Percentiles rank a stretch among this genome's conserved stretches.
Conservation (phyloP, 495 filamentous ascomycete species). For the Aspergillus nidulans region DNA sequence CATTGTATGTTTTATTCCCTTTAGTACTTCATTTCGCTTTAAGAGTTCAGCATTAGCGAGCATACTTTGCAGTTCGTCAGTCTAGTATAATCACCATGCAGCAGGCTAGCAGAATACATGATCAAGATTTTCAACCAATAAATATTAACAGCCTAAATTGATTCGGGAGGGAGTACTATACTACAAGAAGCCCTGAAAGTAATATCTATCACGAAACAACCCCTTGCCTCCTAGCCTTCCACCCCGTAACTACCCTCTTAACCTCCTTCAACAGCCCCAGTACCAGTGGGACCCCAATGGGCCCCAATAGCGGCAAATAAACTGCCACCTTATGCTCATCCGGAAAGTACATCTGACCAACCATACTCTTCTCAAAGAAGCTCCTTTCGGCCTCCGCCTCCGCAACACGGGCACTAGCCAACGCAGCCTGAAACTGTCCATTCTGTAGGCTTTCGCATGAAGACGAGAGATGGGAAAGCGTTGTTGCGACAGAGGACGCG, state of each 20-base stretch:
- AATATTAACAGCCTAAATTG: not conserved
- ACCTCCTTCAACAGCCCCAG: conserved; percentile 80
- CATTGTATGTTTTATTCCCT: not conserved
- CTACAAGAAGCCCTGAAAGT: not conserved
- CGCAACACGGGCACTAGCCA: conserved; percentile 77
- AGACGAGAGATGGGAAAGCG: conserved; percentile 66
- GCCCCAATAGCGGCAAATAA: conserved; percentile 86
- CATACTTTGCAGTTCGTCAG: too few relatives aligned
- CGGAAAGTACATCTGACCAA: conserved; percentile 94
- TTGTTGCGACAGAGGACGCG: conserved; percentile 76
- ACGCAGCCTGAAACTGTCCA: conserved; percentile 60
- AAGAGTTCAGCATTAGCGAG: not conserved
- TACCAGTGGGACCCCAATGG: conserved; percentile 83
- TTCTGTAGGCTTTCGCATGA: conserved; percentile 70
- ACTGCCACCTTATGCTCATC: conserved; percentile 99
- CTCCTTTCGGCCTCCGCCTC: conserved; percentile 87
- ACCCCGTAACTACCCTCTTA: conserved; percentile 44
- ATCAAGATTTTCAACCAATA: not conserved
- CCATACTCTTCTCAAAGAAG: conserved; percentile 99
- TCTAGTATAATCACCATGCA: not conserved
- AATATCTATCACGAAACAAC: not conserved
- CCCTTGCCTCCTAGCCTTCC: conserved; percentile 27
- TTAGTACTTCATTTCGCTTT: not conserved
- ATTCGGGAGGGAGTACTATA: not conserved
- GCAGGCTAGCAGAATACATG: not conserved